phyloP scores from a whole-genome alignment of 2,329 filamentous ascomycete species.

The Oidium heveae region DNA sequence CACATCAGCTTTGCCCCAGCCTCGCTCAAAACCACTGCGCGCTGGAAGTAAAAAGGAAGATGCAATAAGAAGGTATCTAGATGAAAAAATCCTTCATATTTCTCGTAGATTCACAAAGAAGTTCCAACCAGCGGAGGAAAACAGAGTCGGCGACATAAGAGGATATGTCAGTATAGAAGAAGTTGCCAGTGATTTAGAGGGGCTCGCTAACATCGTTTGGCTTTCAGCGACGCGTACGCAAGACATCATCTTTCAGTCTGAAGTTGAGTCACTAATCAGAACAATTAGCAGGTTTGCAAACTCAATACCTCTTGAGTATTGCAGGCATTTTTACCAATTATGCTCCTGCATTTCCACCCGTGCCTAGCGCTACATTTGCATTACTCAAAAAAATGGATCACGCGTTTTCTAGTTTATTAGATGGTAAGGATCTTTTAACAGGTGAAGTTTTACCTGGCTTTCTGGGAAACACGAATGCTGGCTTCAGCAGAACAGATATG shows the following conservation, averaged over 20 bases:
- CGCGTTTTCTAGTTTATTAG: conserved; percentile 53
- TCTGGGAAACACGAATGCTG: conserved; percentile 26
- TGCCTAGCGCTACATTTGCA: conserved; percentile 40
- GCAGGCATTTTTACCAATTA: conserved; percentile 49
- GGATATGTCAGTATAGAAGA: conserved; percentile 33
- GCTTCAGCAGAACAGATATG: conserved; percentile 60
- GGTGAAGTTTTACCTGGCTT: conserved; percentile 45
- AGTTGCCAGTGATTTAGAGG: conserved; percentile 48
- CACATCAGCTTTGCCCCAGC: conserved; percentile 22
- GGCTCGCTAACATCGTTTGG: conserved; percentile 61
- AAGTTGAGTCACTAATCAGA: not conserved
- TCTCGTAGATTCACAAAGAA: conserved; percentile 36
- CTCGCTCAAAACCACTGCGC: conserved; percentile 24
- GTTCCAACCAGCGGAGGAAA: conserved; percentile 22
- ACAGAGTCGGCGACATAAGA: conserved; percentile 22
- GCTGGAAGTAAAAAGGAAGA: conserved; percentile 35
- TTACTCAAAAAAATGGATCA: conserved; percentile 58
- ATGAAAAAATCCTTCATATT: conserved; percentile 25
- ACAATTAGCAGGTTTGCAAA: conserved; percentile 43
- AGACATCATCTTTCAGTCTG: not conserved
- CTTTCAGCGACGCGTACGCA: conserved; percentile 59
- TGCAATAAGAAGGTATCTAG: conserved; percentile 29
- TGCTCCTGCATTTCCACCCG: conserved; percentile 44
- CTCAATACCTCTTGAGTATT: conserved; percentile 59
- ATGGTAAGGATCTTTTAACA: conserved; percentile 39